Conservation (phyloP, 208 protist species). For the Acanthamoeba sp. region DNA sequence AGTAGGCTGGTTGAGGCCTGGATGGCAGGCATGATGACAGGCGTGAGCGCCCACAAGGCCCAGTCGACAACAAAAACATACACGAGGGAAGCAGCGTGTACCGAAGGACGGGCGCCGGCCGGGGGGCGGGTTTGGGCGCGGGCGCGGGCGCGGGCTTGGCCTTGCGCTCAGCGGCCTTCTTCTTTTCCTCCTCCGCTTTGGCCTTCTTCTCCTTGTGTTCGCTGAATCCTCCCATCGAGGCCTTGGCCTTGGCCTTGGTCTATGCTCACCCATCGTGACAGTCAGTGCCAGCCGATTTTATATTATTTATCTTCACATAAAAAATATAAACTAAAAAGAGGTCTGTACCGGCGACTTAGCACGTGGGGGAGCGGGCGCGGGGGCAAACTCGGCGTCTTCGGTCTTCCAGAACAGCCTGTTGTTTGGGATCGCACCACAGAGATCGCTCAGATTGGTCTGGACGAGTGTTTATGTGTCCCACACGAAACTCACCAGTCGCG, state of each 20-base stretch:
- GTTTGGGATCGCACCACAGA: too few species aligned
- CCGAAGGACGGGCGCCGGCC: too few species aligned
- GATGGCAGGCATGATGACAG: background rate
- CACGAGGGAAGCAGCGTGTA: too few species aligned
- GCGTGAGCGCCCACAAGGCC: background rate
- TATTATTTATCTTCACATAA: too few species aligned
- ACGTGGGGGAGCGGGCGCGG: background rate
- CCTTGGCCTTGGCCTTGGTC: background rate
- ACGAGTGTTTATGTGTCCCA: background rate
- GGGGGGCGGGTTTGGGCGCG: background rate
- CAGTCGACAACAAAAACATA: too few species aligned
- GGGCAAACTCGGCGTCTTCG: background rate
- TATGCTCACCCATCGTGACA: too few species aligned
- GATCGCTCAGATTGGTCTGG: too few species aligned
- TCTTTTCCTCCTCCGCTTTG: background rate
- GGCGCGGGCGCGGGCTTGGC: background rate
- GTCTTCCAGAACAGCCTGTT: constrained; percentile 49
- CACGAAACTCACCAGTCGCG: background rate
- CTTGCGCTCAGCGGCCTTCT: background rate
- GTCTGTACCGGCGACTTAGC: background rate
- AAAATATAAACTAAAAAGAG: too few species aligned
- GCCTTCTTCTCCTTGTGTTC: background rate
- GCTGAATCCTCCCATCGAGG: background rate
- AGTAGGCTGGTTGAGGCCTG: too few species aligned
- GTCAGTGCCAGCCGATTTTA: too few species aligned